Percentiles rank a stretch among this genome's conserved stretches.
Conservation (phyloP, 192 early-diverging fungal genomes). For the Entomortierella lignicola region DNA sequence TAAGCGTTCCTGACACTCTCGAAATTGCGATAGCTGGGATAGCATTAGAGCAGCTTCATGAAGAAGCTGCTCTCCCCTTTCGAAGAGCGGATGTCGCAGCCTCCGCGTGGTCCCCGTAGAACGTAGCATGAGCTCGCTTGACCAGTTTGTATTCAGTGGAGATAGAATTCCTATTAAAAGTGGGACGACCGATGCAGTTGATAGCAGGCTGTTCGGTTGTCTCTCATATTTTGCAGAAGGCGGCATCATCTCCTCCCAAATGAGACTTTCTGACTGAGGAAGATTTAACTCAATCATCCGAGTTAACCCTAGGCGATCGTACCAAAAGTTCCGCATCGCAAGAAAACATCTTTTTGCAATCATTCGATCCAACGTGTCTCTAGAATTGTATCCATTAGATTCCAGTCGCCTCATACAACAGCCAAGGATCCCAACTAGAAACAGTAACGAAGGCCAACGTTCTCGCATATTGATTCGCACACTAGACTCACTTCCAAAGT, state of each 20-base stretch:
- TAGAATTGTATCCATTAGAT: background rate
- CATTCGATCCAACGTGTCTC: background rate
- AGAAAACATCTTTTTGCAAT: conserved; percentile 14
- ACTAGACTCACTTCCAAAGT: conserved; percentile 31
- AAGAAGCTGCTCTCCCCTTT: conserved; percentile 6
- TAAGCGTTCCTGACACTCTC: conserved; percentile 25
- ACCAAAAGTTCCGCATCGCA: conserved; percentile 28
- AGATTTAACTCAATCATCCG: conserved; percentile 28
- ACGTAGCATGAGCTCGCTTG: conserved; percentile 20
- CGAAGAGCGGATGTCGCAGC: conserved; percentile 24
- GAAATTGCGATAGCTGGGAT: conserved; percentile 10
- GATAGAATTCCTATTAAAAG: conserved; percentile 14
- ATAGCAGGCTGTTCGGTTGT: background rate
- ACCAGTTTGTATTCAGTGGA: conserved; percentile 23
- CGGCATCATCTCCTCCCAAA: conserved; percentile 15
- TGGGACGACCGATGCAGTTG: conserved; percentile 31
- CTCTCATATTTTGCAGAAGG: background rate
- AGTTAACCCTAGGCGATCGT: conserved; percentile 10
- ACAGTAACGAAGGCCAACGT: conserved; percentile 18
- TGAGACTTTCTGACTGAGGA: background rate
- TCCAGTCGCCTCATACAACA: conserved; percentile 11
- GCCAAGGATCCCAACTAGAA: conserved; percentile 19
- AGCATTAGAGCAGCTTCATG: conserved; percentile 19
- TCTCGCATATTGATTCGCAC: conserved; percentile 50
- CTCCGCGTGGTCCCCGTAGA: background rate